Evolutionary conservation across 2,329 filamentous ascomycete genomes (phyloP).

Genomic region (Penicillium sclerotigenum): DNA sequence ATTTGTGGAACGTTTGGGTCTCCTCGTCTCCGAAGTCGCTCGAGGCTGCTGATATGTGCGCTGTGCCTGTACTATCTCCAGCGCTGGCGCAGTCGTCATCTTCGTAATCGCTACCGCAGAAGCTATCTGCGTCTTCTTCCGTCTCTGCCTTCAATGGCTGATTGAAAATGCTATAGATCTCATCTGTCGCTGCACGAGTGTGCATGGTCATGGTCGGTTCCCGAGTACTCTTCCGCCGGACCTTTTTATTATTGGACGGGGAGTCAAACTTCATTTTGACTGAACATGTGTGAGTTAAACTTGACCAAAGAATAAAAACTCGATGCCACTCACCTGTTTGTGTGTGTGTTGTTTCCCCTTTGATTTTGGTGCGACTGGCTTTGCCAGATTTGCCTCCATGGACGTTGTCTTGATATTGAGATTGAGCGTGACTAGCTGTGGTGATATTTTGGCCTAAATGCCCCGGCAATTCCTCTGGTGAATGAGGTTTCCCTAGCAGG

Average conservation of each 20-base stretch:
- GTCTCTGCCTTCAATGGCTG: slow-evolving; percentile 64
- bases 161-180: slow-evolving; percentile 97
- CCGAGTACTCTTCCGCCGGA: slow-evolving; percentile 69
- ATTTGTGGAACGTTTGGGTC: slow-evolving; percentile 37
- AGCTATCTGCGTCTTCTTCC: slow-evolving; percentile 58
- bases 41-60: slow-evolving; percentile 60
- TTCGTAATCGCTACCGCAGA: slow-evolving; percentile 64
- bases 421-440: slow-evolving; percentile 22
- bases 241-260: slow-evolving; percentile 75
- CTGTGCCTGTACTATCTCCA: slow-evolving; percentile 78
- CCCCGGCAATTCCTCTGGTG: slow-evolving; percentile 25
- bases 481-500: slow-evolving; percentile 14
- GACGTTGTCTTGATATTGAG: slow-evolving; percentile 20
- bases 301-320: slow-evolving; percentile 15
- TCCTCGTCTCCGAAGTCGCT: slow-evolving; percentile 66
- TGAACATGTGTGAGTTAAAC: slow-evolving; percentile 41
- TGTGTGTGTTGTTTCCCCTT: slow-evolving; percentile 62
- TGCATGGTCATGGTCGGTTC: slow-evolving; percentile 99
- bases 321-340: slow-evolving; percentile 70
- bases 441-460: slow-evolving; percentile 34
- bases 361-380: slow-evolving; percentile 74
- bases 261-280: slow-evolving; percentile 93
- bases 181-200: slow-evolving; percentile 89
- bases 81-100: slow-evolving; percentile 76
- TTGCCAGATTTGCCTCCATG: slow-evolving; percentile 37